Evolutionary conservation across 2,329 filamentous ascomycete species (phyloP).

Genomic region (Verticillium dahliae): DNA sequence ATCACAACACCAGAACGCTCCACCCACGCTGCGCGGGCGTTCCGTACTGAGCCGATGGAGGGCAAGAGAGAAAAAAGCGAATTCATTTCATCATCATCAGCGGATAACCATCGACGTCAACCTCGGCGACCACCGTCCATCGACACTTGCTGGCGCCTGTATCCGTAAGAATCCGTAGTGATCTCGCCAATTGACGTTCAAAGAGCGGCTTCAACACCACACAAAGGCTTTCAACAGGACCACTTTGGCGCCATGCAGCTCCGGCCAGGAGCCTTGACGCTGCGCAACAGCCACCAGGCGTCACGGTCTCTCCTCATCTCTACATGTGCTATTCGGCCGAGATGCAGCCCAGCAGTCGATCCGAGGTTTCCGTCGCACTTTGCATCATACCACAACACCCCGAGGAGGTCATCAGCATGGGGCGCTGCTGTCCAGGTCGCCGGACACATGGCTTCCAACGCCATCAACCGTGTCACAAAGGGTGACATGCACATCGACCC

Average conservation of each 20-base stretch:
- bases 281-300: slow-evolving; percentile 28
- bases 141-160: neutral
- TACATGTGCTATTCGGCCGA: slow-evolving; percentile 25
- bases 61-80: neutral
- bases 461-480: slow-evolving; percentile 54
- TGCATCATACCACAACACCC: slow-evolving; percentile 36
- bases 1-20: neutral
- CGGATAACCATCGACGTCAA: neutral
- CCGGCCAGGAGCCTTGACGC: slow-evolving; percentile 44
- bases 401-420: slow-evolving; percentile 56
- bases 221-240: slow-evolving; percentile 9
- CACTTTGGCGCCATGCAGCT: slow-evolving; percentile 40
- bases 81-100: neutral
- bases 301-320: slow-evolving; percentile 10
- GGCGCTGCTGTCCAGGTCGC: slow-evolving; percentile 67
- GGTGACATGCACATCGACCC: slow-evolving; percentile 75
- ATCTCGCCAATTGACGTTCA: slow-evolving; percentile 6
- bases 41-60: neutral
- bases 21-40: neutral
- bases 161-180: neutral
- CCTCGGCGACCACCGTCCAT: neutral
- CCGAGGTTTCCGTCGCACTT: slow-evolving; percentile 24
- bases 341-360: slow-evolving; percentile 20
- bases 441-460: slow-evolving; percentile 65
- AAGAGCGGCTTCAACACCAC: neutral